Evolutionary conservation across 495 filamentous ascomycete species (phyloP).

Genomic region (Hyaloscypha bicolor): DNA sequence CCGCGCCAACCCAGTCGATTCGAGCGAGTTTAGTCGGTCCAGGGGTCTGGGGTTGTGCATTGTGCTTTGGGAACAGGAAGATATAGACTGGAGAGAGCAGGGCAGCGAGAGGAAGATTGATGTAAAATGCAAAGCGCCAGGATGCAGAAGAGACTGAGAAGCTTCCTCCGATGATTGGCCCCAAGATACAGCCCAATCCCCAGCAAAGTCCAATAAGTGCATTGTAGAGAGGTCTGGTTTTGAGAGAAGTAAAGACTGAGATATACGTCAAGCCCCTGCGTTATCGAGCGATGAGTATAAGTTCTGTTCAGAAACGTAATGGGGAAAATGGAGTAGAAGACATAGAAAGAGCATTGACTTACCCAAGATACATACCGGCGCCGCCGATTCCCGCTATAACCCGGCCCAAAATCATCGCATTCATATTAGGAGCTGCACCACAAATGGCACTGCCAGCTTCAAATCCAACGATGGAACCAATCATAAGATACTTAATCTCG

Average conservation of each 20-base stretch:
- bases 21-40: background rate
- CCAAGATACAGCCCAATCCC: conserved; percentile 51
- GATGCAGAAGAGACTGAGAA: conserved; percentile 39
- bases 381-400: conserved; percentile 45
- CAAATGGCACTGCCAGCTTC: conserved; percentile 53
- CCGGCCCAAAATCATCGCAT: conserved; percentile 46
- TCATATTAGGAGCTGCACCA: conserved; percentile 53
- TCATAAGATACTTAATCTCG: conserved; percentile 54
- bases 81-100: conserved; percentile 21
- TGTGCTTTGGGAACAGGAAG: conserved; percentile 17
- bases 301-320: too few relatives aligned
- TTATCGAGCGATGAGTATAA: too few relatives aligned
- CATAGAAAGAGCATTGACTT: background rate
- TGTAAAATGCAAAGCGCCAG: conserved; percentile 45
- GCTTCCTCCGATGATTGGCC: conserved; percentile 45
- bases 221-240: conserved; percentile 48
- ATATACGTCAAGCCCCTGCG: conserved; percentile 18
- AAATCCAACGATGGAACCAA: conserved; percentile 50
- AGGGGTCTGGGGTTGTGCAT: conserved; percentile 2
- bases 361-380: conserved; percentile 52
- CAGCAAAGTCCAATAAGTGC: conserved; percentile 43
- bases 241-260: conserved; percentile 36
- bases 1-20: conserved; percentile 33
- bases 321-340: background rate
- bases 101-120: conserved; percentile 18